Evolutionary conservation across 1,139 yeast species (phyloP), one percentile per base, ranked within the genome.

Genomic region (Eremothecium gossypii): DNA sequence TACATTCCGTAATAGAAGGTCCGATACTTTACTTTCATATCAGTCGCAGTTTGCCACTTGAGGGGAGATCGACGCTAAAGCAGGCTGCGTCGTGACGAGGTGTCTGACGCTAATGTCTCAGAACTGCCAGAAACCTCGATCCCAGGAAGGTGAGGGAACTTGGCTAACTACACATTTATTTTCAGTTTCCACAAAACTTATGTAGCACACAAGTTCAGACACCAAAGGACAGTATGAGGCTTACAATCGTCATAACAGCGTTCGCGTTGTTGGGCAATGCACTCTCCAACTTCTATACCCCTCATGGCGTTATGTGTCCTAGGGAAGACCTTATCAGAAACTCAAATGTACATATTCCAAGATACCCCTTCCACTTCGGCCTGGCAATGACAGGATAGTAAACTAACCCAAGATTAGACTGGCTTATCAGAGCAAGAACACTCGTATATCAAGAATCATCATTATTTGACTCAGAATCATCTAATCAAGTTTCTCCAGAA

Each of bases 281-380:
- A 9, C n/a, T 34, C 13, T 28, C 42, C 2, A 38, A 37, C 30
- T 50, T 63, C 1, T 71, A 70, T 49, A 66, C 73, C 7, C 77
- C 77, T 3, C 59, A 55, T 30, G 54, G 59, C 14, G 70, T 69
- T 0, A 41, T 55, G 12, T 74, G 79, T 50, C 77, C 78, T 1
- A 44, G 59, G 1, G 43, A 46, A 9, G 49, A 64, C 0, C 49
- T 71, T 38, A 52, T 74, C 29, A 58, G 79, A 49, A 47, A 47
- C 23, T 76, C 71, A 29, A 55, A 34, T 23, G 37, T 34, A 34
- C 11, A 23, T 20, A 17, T 17, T 6, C 23, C 3, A 17, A 17
- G 23, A 17, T 17, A 17, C 23, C 23, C 23, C 23, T 17, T 12
- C 23, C 11, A 38, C 26, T 41, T 17, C 10, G 27, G 8, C 11